Base-by-base conservation (phyloP, 225 moss, liverwort and hornwort genomes). In the Sphagnum contortum region DNA sequence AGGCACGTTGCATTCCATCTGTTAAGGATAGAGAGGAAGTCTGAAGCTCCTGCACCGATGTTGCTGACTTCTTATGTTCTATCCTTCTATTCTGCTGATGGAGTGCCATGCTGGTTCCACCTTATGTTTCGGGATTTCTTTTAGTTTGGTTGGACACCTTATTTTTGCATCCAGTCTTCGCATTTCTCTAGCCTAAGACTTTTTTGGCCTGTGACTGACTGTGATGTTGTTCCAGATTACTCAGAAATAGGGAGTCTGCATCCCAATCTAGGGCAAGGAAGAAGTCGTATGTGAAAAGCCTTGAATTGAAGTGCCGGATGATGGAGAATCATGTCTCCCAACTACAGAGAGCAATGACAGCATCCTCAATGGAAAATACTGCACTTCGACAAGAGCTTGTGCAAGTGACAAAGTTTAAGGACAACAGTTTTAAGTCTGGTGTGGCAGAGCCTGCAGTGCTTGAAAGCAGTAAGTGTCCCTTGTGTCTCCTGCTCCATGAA, bases 371-470 rank as follows among this genome's bases (percentile, higher is more conserved):
- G 75, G 89, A 95, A 65, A 92, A 92, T 65, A 62, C 82, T 61
- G 78, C 86, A 3, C 83, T 95, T 59, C 88, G 82, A 76, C 88
- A 86, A 63, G 95, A 95, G 80, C 92, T 95, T 77, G 88, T 83
- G 73, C 81, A 79, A 70, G 80, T 84, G 74, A 92, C 88, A 77
- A 71, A 74, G 59, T 71, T 81, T 5, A 83, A 88, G 75, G 78
- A 79, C 77, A 68, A 77, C 84, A 87, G 69, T 73, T 63, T 76
- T 4, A 87, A 88, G 81, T 76, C 76, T 81, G 84, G 87, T 81
- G 91, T 77, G 86, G 84, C 83, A 91, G 92, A 95, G 95, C 95
- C 95, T 95, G 95, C 95, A 92, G 95, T 81, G 95, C 95, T 95
- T 88, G 84, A 84, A 95, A 95, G 95, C 81, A 88, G 93, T 94